Conservation (phyloP, 495 filamentous ascomycete species). For the Penicillium alfredii region DNA sequence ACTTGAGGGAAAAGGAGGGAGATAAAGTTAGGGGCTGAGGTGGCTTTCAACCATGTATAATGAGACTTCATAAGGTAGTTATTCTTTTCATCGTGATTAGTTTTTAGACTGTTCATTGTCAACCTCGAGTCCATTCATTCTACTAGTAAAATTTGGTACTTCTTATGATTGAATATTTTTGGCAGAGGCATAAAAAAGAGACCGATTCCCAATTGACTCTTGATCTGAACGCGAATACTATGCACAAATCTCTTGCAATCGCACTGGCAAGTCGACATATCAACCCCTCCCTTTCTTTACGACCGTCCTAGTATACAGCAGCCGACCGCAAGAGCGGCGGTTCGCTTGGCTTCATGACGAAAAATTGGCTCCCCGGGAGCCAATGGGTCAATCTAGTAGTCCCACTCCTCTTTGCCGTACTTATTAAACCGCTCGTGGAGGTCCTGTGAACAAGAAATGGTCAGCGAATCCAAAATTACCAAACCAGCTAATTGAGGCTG, state of each 20-base stretch:
- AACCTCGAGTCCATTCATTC: constrained; percentile 2
- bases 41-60: constrained; percentile 22
- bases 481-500: too few species aligned
- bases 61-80: constrained; percentile 17
- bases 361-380: constrained; percentile 12
- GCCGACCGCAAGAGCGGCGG: constrained; percentile 50
- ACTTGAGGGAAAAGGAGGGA: constrained; percentile 31
- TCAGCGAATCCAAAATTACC: constrained; percentile 4
- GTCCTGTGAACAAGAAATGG: constrained; percentile 42
- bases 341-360: constrained; percentile 10
- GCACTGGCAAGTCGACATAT: constrained; percentile 17
- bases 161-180: constrained; percentile 5
- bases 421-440: constrained; percentile 97
- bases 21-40: constrained; percentile 9
- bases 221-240: constrained; percentile 30
- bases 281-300: constrained; percentile 17
- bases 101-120: constrained; percentile 7
- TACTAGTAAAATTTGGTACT: not conserved
- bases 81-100: constrained; percentile 15
- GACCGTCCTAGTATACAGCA: constrained; percentile 60
- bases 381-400: constrained; percentile 31
- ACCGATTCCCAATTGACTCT: constrained; percentile 33
- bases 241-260: constrained; percentile 34
- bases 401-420: constrained; percentile 83
- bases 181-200: constrained; percentile 22